Evolutionary conservation across 176 grass and related monocot genomes (phyloP).

Genomic region (Tillandsia leiboldiana): DNA sequence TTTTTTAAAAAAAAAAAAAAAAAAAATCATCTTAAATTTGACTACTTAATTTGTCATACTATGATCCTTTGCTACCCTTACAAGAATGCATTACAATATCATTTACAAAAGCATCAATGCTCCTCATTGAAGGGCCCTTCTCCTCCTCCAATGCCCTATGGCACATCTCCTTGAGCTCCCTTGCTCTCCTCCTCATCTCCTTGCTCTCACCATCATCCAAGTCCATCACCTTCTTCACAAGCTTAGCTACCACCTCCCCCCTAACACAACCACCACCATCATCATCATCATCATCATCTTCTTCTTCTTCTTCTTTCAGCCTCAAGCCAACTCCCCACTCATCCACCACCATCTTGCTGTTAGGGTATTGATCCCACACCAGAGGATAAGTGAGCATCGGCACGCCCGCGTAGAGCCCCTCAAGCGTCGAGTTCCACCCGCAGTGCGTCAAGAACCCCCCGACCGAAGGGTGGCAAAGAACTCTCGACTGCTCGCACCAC

Average conservation of each 20-base stretch:
- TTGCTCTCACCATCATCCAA: constrained; percentile 11
- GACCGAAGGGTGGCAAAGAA: constrained; percentile 46
- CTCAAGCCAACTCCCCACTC: constrained; percentile 47
- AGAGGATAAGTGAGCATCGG: constrained; percentile 41
- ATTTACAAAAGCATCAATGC: background rate
- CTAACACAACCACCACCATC: constrained; percentile 7
- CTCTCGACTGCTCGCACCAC: constrained; percentile 55
- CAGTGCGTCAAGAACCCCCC: constrained; percentile 65
- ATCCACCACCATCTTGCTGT: constrained; percentile 35
- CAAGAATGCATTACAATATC: background rate
- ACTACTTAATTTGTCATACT: too few species aligned
- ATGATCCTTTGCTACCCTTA: too few species aligned
- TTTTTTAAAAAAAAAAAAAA: too few species aligned
- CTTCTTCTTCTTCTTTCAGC: constrained; percentile 32
- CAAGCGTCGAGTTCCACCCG: constrained; percentile 68
- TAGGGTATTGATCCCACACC: constrained; percentile 49
- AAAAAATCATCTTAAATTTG: too few species aligned
- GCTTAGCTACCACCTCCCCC: constrained; percentile 20
- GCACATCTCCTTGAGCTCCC: constrained; percentile 18
- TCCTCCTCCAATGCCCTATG: background rate
- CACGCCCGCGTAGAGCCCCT: constrained; percentile 37
- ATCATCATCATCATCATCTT: background rate
- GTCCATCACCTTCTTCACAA: constrained; percentile 47
- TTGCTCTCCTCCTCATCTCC: constrained; percentile 40
- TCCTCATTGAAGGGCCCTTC: background rate